A percentile compares a stretch with the other conserved stretches of the same genome.
Evolutionary conservation across 192 early-diverging fungal species (phyloP).

Genomic region (Mortierella claussenii): DNA sequence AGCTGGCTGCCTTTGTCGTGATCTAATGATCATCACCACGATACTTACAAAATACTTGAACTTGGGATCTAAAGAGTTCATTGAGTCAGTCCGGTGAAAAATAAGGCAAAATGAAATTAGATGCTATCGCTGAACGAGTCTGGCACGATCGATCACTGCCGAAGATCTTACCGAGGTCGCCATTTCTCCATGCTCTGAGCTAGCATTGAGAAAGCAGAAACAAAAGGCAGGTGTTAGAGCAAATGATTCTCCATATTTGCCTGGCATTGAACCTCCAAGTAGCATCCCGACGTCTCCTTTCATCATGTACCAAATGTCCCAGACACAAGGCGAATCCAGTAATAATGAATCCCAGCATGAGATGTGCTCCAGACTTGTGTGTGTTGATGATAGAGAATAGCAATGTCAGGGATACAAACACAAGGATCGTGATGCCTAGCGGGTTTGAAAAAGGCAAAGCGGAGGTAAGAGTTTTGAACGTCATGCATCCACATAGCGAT

Average conservation of each 20-base stretch:
- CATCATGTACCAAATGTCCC: constrained; percentile 30
- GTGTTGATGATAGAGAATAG: constrained; percentile 53
- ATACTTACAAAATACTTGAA: constrained; percentile 53
- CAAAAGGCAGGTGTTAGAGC: background rate
- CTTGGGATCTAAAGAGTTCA: constrained; percentile 52
- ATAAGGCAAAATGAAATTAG: background rate
- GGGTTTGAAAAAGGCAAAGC: background rate
- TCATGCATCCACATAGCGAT: too few relatives aligned
- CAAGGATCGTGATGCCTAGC: constrained; percentile 32
- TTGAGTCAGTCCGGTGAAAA: background rate
- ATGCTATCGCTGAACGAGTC: too few relatives aligned
- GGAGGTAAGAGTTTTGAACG: too few relatives aligned
- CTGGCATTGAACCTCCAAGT: too few relatives aligned
- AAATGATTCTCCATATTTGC: too few relatives aligned
- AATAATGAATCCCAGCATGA: constrained; percentile 46
- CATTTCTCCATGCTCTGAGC: constrained; percentile 48
- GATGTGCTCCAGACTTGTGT: constrained; percentile 49
- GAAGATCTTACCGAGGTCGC: constrained; percentile 34
- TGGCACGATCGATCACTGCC: too few relatives aligned
- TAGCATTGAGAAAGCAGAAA: background rate
- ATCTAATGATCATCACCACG: too few relatives aligned
- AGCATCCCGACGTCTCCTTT: too few relatives aligned
- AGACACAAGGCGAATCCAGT: constrained; percentile 51
- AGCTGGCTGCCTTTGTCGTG: too few relatives aligned
- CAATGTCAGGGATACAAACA: constrained; percentile 44